A percentile compares a stretch with the other conserved stretches of the same genome.
phyloP scores from a whole-genome alignment of 495 filamentous ascomycete species.

The Neurospora pannonica region DNA sequence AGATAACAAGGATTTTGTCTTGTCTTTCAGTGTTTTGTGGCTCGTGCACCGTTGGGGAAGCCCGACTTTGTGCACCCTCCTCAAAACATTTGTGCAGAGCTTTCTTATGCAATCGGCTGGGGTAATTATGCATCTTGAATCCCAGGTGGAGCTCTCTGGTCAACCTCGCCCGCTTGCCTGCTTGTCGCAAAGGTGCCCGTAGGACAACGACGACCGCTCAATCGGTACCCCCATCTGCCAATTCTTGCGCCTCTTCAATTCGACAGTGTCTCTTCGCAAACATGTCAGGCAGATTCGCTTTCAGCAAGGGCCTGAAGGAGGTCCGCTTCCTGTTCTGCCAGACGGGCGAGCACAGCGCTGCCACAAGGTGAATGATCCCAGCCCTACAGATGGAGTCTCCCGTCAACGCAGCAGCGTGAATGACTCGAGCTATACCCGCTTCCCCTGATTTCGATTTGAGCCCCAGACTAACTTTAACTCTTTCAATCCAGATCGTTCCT shows the following conservation, averaged over 20 bases:
- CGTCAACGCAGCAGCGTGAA: background rate
- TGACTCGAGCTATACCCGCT: background rate
- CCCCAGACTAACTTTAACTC: background rate
- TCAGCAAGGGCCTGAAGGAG: constrained; percentile 81
- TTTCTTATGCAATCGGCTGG: background rate
- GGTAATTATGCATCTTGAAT: background rate
- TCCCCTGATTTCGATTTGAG: background rate
- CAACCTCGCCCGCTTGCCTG: constrained; percentile 8
- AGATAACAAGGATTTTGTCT: constrained; percentile 1
- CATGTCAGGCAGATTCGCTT: constrained; percentile 92
- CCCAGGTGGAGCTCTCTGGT: constrained; percentile 1
- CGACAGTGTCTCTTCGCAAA: constrained; percentile 13
- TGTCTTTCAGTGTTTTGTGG: background rate
- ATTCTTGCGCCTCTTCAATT: background rate
- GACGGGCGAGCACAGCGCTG: constrained; percentile 76
- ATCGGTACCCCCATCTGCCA: constrained; percentile 6
- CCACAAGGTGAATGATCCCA: constrained; percentile 55
- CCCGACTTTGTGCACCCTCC: background rate
- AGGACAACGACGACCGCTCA: constrained; percentile 5
- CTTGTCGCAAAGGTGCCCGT: background rate
- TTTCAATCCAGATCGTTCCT: constrained; percentile 71
- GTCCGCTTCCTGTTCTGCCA: constrained; percentile 96
- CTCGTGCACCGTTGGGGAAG: background rate
- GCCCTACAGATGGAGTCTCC: background rate
- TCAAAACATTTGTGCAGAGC: background rate